A percentile compares a stretch with the other conserved stretches of the same genome.
Evolutionary conservation across 257 asterid species (phyloP).

Genomic region (Solanum acaule): DNA sequence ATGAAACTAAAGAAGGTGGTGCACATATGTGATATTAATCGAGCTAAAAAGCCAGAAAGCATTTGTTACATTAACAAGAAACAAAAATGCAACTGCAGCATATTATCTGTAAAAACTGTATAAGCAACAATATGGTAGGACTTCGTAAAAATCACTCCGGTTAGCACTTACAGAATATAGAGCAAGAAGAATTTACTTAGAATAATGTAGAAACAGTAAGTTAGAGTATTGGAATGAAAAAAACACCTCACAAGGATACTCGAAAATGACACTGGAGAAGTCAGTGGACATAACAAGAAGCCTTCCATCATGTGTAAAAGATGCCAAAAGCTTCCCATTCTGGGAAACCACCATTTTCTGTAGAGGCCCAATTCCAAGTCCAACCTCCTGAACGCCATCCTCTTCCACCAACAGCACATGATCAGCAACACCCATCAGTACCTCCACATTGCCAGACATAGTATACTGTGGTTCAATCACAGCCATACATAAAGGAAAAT

Average conservation of each 20-base stretch:
- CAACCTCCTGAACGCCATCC: conserved; percentile 76
- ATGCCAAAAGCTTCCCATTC: conserved; percentile 77
- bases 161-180: background rate
- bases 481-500: conserved; percentile 76
- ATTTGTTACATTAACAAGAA: background rate
- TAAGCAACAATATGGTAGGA: background rate
- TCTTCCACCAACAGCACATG: conserved; percentile 77
- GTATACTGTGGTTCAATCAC: conserved; percentile 94
- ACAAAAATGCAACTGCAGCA: background rate
- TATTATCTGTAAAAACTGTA: background rate
- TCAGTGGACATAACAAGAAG: conserved; percentile 77
- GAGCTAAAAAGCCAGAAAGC: background rate
- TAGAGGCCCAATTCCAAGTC: conserved; percentile 64
- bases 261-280: conserved; percentile 60
- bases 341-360: conserved; percentile 89
- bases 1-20: background rate
- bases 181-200: background rate
- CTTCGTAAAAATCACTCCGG: background rate
- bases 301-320: conserved; percentile 84
- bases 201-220: background rate
- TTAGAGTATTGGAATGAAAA: background rate
- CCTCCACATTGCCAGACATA: conserved; percentile 95
- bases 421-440: conserved; percentile 71
- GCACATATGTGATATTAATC: background rate
- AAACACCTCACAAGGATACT: conserved; percentile 74